Evolutionary conservation across 306 rosid species (phyloP).

Genomic region (Prunus davidiana): DNA sequence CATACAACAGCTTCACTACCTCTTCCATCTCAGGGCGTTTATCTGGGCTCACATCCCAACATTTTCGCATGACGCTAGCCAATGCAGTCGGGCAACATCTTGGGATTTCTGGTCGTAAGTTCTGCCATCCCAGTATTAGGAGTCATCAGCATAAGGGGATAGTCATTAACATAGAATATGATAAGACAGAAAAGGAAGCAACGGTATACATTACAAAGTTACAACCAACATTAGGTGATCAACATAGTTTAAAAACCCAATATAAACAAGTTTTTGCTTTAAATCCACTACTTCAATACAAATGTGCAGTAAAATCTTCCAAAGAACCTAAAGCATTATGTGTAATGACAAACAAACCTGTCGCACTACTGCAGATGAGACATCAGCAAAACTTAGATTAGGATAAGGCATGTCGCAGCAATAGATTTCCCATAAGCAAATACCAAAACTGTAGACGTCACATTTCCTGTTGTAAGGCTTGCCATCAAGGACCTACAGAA

Average conservation of each 20-base stretch:
- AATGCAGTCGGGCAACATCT: constrained; percentile 68
- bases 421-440: constrained; percentile 92
- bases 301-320: too few relatives aligned
- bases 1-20: constrained; percentile 74
- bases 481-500: constrained; percentile 75
- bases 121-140: constrained; percentile 38
- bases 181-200: not conserved
- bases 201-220: not conserved
- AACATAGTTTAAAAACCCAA: not conserved
- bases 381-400: constrained; percentile 68
- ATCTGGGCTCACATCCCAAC: constrained; percentile 79
- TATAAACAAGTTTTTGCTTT: not conserved
- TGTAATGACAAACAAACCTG: constrained; percentile 43
- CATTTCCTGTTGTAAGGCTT: constrained; percentile 91
- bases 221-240: not conserved
- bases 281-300: not conserved
- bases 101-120: constrained; percentile 77
- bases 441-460: constrained; percentile 84
- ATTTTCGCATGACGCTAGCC: constrained; percentile 59
- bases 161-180: not conserved
- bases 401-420: constrained; percentile 93
- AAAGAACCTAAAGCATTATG: not conserved
- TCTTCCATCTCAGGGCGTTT: constrained; percentile 78
- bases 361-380: constrained; percentile 70
- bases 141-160: not conserved